phyloP scores from a whole-genome alignment of 225 moss, liverwort and hornwort genomes.

The Polytrichum formosum region DNA sequence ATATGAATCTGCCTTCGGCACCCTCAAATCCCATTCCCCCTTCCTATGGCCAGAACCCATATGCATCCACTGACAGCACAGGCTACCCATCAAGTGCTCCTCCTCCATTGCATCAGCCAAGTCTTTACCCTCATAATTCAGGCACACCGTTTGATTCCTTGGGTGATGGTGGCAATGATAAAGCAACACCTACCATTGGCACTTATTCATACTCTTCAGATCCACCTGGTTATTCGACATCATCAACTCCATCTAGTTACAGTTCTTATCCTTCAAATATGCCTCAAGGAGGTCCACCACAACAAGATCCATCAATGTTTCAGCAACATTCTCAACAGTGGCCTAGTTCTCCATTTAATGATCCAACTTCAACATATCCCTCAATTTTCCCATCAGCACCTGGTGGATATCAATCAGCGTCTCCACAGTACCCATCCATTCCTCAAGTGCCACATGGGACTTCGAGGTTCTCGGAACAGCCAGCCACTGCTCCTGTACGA shows the following conservation, averaged over 20 bases:
- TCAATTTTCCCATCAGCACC: conserved; percentile 33
- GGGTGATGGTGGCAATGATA: conserved; percentile 33
- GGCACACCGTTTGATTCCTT: conserved; percentile 38
- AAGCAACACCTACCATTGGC: conserved; percentile 22
- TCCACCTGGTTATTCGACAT: conserved; percentile 37
- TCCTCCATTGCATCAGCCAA: conserved; percentile 40
- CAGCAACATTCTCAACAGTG: conserved; percentile 43
- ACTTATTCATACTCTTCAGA: conserved; percentile 51
- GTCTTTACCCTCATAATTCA: conserved; percentile 22
- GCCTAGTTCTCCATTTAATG: conserved; percentile 42
- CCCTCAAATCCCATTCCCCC: conserved; percentile 80
- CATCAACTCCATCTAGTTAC: conserved; percentile 30
- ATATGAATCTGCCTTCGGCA: conserved; percentile 75
- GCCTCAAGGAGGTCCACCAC: conserved; percentile 31
- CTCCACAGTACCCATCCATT: conserved; percentile 27
- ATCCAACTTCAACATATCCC: conserved; percentile 28
- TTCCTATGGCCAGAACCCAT: conserved; percentile 43
- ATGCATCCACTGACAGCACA: conserved; percentile 33
- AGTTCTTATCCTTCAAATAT: conserved; percentile 43
- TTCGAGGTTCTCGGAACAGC: conserved; percentile 32
- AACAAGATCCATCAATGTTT: conserved; percentile 41
- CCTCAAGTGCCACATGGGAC: conserved; percentile 26
- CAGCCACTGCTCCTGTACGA: conserved; percentile 26
- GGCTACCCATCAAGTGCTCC: conserved; percentile 41
- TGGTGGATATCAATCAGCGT: conserved; percentile 27